Conservation (phyloP, 163 green algal genomes). For the Chloroidium sp. region DNA sequence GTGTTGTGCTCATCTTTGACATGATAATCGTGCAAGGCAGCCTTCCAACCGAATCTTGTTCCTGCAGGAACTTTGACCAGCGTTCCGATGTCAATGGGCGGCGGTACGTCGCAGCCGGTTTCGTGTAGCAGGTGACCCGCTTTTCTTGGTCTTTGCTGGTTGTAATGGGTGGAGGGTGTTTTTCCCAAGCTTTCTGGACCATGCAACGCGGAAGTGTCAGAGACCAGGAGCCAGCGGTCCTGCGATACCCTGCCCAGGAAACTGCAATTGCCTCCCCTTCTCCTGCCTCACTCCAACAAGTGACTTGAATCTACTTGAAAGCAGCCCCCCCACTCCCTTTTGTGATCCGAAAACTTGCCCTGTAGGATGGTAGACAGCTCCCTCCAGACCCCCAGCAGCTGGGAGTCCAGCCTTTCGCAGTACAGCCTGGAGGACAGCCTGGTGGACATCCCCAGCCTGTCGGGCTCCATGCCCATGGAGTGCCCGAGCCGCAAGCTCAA, state of each 20-base stretch:
- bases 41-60: neutral
- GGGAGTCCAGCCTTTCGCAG: neutral
- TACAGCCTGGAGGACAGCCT: neutral
- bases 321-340: no score
- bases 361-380: neutral
- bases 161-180: no score
- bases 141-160: no score
- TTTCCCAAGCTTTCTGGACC: no score
- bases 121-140: neutral
- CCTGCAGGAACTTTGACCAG: neutral
- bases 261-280: no score
- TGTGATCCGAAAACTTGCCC: no score
- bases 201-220: no score
- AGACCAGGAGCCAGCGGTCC: no score
- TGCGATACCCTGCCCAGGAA: no score
- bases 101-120: neutral
- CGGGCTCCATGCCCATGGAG: neutral
- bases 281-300: no score
- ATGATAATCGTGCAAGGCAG: neutral
- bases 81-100: neutral
- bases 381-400: neutral
- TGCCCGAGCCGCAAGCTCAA: neutral
- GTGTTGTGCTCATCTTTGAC: neutral
- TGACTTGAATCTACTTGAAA: no score
- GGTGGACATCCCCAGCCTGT: constrained; percentile 1